Base-by-base conservation (phyloP, 805 yeast genomes). In the Teunomyces panamensis region DNA sequence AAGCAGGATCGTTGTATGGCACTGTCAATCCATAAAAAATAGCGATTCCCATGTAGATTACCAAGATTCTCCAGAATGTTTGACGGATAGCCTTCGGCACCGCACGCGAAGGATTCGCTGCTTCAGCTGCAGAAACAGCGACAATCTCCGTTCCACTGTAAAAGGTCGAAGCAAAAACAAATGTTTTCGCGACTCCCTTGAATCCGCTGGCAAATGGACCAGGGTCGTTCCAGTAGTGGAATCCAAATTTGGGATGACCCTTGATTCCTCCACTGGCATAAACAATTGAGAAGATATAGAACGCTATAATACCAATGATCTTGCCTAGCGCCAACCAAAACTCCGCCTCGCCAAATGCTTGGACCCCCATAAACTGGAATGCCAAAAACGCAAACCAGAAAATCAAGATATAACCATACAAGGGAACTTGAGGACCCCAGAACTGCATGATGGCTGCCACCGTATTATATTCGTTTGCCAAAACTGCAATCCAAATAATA, bases 41-140 rank as follows among this genome's bases (percentile, higher is more conserved):
- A 7, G 83, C 74, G 37, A 80, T 66, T 39, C 81, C 76, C 59
- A 81, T 67, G 64, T 76, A 83, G 46, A 78, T 78, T 48, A 75
- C 59, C 37, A 79, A 50, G 30, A 82, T 81, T 48, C 85, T 69
- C 70, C 74, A 73, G 46, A 81, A 74, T 0, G 82, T 79, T 42
- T 79, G 81, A 49, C 77, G 69, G 42, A 80, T 79, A 3, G 84
- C 86, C 26, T 65, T 67, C 6, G 87, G 87, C 49, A 83, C 73
- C 4, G 84, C 79, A 45, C 68, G 71, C 35, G 74, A 63, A 2
- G 87, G 87, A 54, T 83, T 80, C 55, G 77, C 74, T 3, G 84
- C 70, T 55, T 83, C 87, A 27, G 83, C 81, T 0, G 87, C 86
- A 35, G 82, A 74, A 30, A 83, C 65, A 11, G 84, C 84, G 27